phyloP scores from a whole-genome alignment of 495 filamentous ascomycete species.

The Podospora pseudoanserina region DNA sequence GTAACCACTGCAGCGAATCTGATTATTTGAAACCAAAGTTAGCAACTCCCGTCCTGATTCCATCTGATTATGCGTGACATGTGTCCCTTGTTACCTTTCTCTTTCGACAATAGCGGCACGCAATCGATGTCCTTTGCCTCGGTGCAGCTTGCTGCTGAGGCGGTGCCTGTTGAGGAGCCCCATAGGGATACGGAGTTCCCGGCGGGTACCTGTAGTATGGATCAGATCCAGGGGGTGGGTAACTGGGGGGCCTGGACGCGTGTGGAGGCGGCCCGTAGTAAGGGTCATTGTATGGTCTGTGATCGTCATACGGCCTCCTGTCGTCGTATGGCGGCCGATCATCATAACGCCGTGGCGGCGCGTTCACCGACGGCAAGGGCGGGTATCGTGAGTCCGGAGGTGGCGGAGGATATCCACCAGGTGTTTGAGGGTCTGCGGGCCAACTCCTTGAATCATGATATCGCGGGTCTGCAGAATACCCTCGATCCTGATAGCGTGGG shows the following conservation, averaged over 20 bases:
- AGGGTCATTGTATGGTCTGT: slow-evolving; percentile 7
- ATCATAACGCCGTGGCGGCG: slow-evolving; percentile 16
- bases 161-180: slow-evolving; percentile 19
- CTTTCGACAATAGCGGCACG: slow-evolving; percentile 49
- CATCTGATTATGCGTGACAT: neutral
- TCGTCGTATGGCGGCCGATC: slow-evolving; percentile 19
- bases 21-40: slow-evolving; percentile 5
- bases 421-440: slow-evolving; percentile 5
- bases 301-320: slow-evolving; percentile 20
- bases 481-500: slow-evolving; percentile 16
- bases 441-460: slow-evolving; percentile 28
- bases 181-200: slow-evolving; percentile 13
- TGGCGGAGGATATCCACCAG: slow-evolving; percentile 8
- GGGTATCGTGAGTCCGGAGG: slow-evolving; percentile 23
- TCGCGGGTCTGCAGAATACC: slow-evolving; percentile 18
- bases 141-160: slow-evolving; percentile 41
- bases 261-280: slow-evolving; percentile 6
- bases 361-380: slow-evolving; percentile 10
- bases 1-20: slow-evolving; percentile 55
- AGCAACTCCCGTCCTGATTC: slow-evolving; percentile 6
- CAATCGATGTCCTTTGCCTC: slow-evolving; percentile 50
- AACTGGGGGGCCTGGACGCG: slow-evolving; percentile 20
- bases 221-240: slow-evolving; percentile 21
- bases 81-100: slow-evolving; percentile 34
- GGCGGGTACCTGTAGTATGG: slow-evolving; percentile 22